Conservation (phyloP, 1,139 yeast genomes). For the Suhomyces taliae region DNA sequence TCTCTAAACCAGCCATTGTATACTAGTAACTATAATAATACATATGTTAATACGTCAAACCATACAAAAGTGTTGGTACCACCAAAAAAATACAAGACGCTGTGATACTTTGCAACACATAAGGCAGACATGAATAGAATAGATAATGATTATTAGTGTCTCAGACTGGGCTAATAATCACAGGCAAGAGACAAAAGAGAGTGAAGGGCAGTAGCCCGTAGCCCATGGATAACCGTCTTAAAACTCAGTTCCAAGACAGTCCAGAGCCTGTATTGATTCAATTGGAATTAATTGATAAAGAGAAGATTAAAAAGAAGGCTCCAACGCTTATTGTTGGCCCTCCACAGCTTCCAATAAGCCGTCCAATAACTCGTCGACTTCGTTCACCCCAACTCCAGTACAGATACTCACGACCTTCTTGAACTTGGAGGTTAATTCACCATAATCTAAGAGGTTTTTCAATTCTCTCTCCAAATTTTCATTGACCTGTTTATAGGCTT, state of each 20-base stretch:
- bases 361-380: constrained; percentile 81
- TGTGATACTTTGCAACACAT: too few relatives aligned
- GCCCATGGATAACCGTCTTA: too few relatives aligned
- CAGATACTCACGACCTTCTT: constrained; percentile 87
- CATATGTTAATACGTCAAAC: not conserved
- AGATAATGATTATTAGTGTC: not conserved
- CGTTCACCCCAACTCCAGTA: constrained; percentile 72
- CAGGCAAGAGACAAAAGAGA: too few relatives aligned
- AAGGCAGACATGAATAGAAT: not conserved
- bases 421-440: constrained; percentile 77
- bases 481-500: constrained; percentile 59
- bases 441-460: constrained; percentile 46
- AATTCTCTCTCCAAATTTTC: constrained; percentile 49
- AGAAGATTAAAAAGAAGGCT: not conserved
- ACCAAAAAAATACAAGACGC: too few relatives aligned
- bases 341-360: constrained; percentile 90
- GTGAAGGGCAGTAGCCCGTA: too few relatives aligned
- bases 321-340: constrained; percentile 37
- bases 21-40: constrained; percentile 4
- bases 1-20: not conserved
- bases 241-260: not conserved
- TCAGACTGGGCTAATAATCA: too few relatives aligned
- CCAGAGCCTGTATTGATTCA: too few relatives aligned
- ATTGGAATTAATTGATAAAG: not conserved
- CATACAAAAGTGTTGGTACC: too few relatives aligned